phyloP scores from a whole-genome alignment of 2,329 filamentous ascomycete genomes.

The Penicillium sp. region DNA sequence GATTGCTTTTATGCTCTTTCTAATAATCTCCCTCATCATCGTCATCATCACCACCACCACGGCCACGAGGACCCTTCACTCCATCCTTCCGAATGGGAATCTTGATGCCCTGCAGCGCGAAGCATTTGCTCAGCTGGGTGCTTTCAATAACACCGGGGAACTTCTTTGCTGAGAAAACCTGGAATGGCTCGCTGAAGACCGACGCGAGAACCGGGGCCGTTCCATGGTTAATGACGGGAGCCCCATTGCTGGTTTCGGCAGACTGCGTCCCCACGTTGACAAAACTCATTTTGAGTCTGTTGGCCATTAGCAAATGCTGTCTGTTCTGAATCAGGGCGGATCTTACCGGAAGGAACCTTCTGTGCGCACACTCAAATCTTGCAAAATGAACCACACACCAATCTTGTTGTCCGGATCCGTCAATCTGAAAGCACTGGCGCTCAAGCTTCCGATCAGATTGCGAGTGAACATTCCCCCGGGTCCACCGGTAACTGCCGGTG shows the following conservation, averaged over 20 bases:
- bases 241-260: constrained; percentile 39
- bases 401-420: constrained; percentile 76
- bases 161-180: constrained; percentile 95
- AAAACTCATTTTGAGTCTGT: constrained; percentile 71
- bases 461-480: constrained; percentile 87
- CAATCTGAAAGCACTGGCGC: constrained; percentile 83
- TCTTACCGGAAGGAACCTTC: constrained; percentile 83
- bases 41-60: constrained; percentile 36
- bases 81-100: constrained; percentile 93
- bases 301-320: background rate
- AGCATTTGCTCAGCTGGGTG: constrained; percentile 85
- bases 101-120: constrained; percentile 92
- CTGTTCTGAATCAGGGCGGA: background rate
- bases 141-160: constrained; percentile 97
- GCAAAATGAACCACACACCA: constrained; percentile 95
- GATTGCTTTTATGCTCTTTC: constrained; percentile 1
- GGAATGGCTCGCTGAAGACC: constrained; percentile 84
- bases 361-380: constrained; percentile 90
- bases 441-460: constrained; percentile 89
- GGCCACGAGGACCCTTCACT: constrained; percentile 44
- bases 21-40: constrained; percentile 35
- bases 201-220: constrained; percentile 80
- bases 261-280: constrained; percentile 71
- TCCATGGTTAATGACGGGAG: constrained; percentile 65
- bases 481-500: constrained; percentile 39